phyloP scores from a whole-genome alignment of 495 filamentous ascomycete genomes.

The Melanomma pulvis-pyrius region DNA sequence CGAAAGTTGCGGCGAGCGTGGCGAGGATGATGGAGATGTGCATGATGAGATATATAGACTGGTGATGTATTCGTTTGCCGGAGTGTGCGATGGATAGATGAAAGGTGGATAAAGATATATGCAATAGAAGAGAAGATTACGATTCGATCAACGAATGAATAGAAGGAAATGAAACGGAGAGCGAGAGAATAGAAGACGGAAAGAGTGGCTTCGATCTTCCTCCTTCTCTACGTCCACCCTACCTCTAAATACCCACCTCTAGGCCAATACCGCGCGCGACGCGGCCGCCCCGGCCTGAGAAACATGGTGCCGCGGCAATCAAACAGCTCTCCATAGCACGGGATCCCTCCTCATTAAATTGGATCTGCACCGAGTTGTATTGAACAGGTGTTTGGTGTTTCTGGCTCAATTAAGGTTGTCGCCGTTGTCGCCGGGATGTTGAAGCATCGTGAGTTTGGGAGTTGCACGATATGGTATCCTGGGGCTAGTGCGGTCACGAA shows the following conservation, averaged over 20 bases:
- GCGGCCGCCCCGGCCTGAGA: not conserved
- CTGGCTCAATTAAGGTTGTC: not conserved
- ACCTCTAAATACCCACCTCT: not conserved
- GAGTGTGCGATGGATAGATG: not conserved
- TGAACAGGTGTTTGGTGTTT: slow-evolving; percentile 23
- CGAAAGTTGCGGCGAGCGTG: not conserved
- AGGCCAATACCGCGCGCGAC: not conserved
- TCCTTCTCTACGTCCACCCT: not conserved
- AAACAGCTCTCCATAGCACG: slow-evolving; percentile 10
- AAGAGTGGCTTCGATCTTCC: not conserved
- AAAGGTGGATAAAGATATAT: not conserved
- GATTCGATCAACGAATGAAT: slow-evolving; percentile 31
- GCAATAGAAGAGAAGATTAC: not conserved
- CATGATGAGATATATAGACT: slow-evolving; percentile 7
- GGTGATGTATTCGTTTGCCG: not conserved
- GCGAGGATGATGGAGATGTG: slow-evolving; percentile 7
- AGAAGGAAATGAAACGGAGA: not conserved
- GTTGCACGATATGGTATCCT: not conserved
- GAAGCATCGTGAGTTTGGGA: slow-evolving; percentile 1
- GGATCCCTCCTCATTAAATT: not conserved
- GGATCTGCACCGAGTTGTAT: not conserved
- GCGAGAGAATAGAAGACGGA: not conserved
- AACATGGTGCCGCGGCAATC: slow-evolving; percentile 31
- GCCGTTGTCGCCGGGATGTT: not conserved
- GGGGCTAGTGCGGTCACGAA: not conserved